These are phyloP conservation scores for Wickerhamomyces sp. DNA, from an alignment of 1,139 yeast genomes.

Conservation along the genomic window DNA sequence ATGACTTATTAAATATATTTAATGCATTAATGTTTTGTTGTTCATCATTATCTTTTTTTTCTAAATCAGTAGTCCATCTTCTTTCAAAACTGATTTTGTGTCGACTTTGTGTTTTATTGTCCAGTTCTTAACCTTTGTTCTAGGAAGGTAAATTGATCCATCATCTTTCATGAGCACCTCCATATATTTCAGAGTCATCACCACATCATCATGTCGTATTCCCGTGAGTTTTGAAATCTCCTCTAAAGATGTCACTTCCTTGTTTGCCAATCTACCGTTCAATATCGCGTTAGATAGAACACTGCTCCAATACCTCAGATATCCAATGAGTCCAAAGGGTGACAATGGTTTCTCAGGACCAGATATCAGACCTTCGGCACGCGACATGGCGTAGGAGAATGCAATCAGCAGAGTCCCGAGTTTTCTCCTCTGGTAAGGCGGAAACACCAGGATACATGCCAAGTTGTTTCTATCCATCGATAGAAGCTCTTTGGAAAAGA, in stretches of 20 bases:
- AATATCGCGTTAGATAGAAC: slow-evolving; percentile 38
- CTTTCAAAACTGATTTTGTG: slow-evolving; percentile 11
- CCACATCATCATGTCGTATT: slow-evolving; percentile 63
- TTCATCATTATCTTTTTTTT: not conserved
- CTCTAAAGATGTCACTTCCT: slow-evolving; percentile 37
- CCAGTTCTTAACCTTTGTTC: slow-evolving; percentile 13
- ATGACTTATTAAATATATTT: not conserved
- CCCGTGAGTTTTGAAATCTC: slow-evolving; percentile 58
- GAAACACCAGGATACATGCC: slow-evolving; percentile 87
- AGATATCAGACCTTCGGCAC: slow-evolving; percentile 50
- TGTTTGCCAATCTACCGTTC: slow-evolving; percentile 31
- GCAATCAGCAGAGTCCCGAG: slow-evolving; percentile 79
- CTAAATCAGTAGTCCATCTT: slow-evolving; percentile 14
- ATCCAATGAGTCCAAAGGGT: slow-evolving; percentile 70
- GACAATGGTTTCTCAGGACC: slow-evolving; percentile 94
- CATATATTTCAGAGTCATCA: slow-evolving; percentile 61
- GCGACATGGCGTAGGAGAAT: slow-evolving; percentile 72
- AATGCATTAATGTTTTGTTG: too few relatives aligned
- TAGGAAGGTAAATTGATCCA: slow-evolving; percentile 10
- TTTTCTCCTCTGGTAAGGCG: slow-evolving; percentile 80
- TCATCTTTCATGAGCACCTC: slow-evolving; percentile 32
- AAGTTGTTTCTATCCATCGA: slow-evolving; percentile 84
- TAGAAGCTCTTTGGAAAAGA: slow-evolving; percentile 80
- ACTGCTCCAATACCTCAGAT: slow-evolving; percentile 73
- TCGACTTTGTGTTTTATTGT: slow-evolving; percentile 10